These are phyloP conservation scores for Amanita exitialis DNA, from an alignment of 768 basidiomycete genomes.

Conservation along the genomic window DNA sequence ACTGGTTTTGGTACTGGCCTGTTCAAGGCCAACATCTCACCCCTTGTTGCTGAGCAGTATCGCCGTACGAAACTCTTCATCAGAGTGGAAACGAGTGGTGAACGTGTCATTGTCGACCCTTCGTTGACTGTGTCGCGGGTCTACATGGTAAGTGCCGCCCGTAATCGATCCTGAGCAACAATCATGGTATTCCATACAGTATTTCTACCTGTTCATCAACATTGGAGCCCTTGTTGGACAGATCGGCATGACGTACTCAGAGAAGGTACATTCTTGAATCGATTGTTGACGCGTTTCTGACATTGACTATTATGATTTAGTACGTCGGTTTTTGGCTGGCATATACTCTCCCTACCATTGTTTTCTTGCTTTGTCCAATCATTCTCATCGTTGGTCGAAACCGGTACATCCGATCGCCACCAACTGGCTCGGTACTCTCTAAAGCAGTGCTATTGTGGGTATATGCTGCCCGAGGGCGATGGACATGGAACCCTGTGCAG, in stretches of 20 bases:
- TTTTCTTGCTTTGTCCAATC: slow-evolving; percentile 54
- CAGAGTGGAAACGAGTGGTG: slow-evolving; percentile 38
- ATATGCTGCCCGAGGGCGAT: slow-evolving; percentile 36
- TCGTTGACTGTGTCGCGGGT: slow-evolving; percentile 54
- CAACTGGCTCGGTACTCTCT: slow-evolving; percentile 52
- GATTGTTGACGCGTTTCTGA: no score
- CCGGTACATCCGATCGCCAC: slow-evolving; percentile 45
- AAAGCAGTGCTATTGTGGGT: slow-evolving; percentile 37
- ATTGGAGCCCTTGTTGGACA: slow-evolving; percentile 62
- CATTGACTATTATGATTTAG: no score
- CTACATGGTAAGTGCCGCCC: slow-evolving; percentile 48
- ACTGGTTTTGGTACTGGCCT: slow-evolving; percentile 51
- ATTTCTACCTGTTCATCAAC: slow-evolving; percentile 68
- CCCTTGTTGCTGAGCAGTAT: slow-evolving; percentile 74
- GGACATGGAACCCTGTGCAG: slow-evolving; percentile 44
- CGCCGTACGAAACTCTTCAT: slow-evolving; percentile 44
- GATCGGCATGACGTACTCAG: slow-evolving; percentile 58
- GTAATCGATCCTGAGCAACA: background rate
- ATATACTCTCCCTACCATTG: slow-evolving; percentile 50
- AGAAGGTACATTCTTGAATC: no score
- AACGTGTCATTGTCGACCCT: slow-evolving; percentile 71
- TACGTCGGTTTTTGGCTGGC: slow-evolving; percentile 61
- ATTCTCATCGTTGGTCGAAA: slow-evolving; percentile 46
- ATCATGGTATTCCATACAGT: slow-evolving; percentile 19
- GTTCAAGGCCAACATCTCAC: slow-evolving; percentile 73